Evolutionary conservation across 495 filamentous ascomycete genomes (phyloP).

Genomic region (Chaetomium cochliodes): DNA sequence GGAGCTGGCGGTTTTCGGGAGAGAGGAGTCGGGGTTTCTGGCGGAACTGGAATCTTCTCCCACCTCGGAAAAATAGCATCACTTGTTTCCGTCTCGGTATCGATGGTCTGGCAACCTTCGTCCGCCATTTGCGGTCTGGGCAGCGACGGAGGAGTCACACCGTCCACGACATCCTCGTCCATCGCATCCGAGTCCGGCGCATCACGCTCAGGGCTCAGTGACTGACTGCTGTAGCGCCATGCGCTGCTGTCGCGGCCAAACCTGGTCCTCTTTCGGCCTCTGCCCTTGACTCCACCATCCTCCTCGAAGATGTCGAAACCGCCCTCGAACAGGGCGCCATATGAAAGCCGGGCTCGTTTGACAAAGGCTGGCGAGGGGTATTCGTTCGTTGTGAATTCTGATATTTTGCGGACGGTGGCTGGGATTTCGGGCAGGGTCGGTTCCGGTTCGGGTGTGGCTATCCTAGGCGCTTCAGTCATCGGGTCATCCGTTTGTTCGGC

Average conservation of each 20-base stretch:
- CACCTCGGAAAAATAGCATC: not conserved
- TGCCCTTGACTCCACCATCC: slow-evolving; percentile 63
- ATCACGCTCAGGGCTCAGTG: slow-evolving; percentile 60
- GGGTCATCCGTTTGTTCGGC: slow-evolving; percentile 17
- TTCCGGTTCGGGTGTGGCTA: slow-evolving; percentile 17
- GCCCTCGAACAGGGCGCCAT: slow-evolving; percentile 57
- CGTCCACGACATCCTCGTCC: slow-evolving; percentile 35
- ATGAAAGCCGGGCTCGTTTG: slow-evolving; percentile 61
- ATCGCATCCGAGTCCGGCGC: slow-evolving; percentile 33
- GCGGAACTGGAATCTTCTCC: not conserved
- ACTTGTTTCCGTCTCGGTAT: slow-evolving; percentile 32
- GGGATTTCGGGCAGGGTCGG: not conserved
- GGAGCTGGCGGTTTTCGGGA: not conserved
- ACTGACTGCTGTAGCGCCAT: slow-evolving; percentile 70
- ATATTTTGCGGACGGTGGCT: slow-evolving; percentile 25
- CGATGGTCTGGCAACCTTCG: slow-evolving; percentile 50
- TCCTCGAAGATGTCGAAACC: slow-evolving; percentile 68
- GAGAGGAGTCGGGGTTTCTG: not conserved
- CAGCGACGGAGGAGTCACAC: slow-evolving; percentile 5
- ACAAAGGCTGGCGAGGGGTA: slow-evolving; percentile 79
- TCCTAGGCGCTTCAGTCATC: slow-evolving; percentile 6
- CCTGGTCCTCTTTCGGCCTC: slow-evolving; percentile 67
- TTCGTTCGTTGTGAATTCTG: slow-evolving; percentile 35
- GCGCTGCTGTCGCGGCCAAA: slow-evolving; percentile 65
- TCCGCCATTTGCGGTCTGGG: slow-evolving; percentile 43